A percentile compares a stretch with the other conserved stretches of the same genome.
phyloP scores from a whole-genome alignment of 139 green algal genomes.

The Tetraselmis striata region DNA sequence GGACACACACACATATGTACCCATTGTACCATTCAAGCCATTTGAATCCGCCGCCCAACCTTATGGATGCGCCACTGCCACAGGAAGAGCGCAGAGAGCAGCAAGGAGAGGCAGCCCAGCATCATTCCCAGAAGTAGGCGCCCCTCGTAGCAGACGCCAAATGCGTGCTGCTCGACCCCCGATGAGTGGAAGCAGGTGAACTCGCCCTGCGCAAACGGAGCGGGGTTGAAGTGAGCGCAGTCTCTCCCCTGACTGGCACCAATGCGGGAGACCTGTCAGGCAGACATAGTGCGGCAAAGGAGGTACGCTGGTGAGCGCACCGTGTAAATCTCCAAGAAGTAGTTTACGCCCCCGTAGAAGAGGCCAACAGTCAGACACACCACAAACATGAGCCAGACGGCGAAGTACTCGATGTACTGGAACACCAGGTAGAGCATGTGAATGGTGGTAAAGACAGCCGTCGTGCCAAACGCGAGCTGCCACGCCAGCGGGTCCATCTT shows the following conservation, averaged over 20 bases:
- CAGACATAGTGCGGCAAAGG: too few relatives aligned
- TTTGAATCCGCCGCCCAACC: background rate
- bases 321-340: background rate
- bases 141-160: background rate
- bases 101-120: background rate
- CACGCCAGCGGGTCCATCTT: background rate
- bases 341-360: background rate
- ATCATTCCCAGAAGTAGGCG: background rate
- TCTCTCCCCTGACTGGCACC: too few relatives aligned
- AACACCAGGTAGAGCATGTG: background rate
- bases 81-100: background rate
- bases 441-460: background rate
- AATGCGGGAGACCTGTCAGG: too few relatives aligned
- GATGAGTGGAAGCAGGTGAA: background rate
- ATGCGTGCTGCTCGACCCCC: background rate
- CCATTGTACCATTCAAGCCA: too few relatives aligned
- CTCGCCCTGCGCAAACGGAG: background rate
- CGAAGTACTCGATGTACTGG: background rate
- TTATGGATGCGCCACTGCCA: background rate
- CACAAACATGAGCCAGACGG: background rate
- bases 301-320: too few relatives aligned
- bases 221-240: too few relatives aligned
- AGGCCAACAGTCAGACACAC: background rate
- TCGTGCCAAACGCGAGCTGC: background rate
- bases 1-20: too few relatives aligned